Conservation (phyloP, 257 asterid species). For the Solanum medicagineum region DNA sequence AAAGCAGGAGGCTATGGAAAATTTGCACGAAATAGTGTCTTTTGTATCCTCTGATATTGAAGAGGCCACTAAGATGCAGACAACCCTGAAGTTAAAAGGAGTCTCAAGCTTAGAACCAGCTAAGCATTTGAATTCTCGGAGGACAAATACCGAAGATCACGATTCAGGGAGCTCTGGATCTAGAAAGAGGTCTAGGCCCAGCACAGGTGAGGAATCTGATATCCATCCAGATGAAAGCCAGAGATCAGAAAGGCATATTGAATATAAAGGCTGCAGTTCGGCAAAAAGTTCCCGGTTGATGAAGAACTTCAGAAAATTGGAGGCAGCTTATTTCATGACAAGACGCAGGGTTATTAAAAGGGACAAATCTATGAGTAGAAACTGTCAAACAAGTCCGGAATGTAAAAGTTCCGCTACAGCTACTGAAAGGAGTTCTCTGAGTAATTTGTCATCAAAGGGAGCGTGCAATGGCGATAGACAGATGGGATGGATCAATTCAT, state of each 20-base stretch:
- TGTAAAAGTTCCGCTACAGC: conserved; percentile 38
- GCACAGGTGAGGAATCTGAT: conserved; percentile 23
- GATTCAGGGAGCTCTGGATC: conserved; percentile 59
- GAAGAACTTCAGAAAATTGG: conserved; percentile 77
- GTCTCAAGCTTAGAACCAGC: conserved; percentile 25
- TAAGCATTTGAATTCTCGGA: conserved; percentile 23
- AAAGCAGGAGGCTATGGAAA: conserved; percentile 65
- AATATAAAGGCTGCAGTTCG: conserved; percentile 28
- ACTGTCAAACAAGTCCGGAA: conserved; percentile 30
- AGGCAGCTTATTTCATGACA: conserved; percentile 68
- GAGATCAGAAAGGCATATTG: conserved; percentile 20
- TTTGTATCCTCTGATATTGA: conserved; percentile 77
- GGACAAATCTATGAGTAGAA: conserved; percentile 28
- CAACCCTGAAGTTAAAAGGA: conserved; percentile 40
- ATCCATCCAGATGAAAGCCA: conserved; percentile 18
- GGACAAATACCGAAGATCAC: conserved; percentile 25
- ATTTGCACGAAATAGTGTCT: conserved; percentile 52
- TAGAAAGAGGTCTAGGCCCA: conserved; percentile 60
- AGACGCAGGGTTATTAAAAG: conserved; percentile 39
- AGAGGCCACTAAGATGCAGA: conserved; percentile 57
- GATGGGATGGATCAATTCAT: conserved; percentile 67
- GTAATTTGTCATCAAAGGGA: conserved; percentile 53
- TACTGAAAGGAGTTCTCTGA: conserved; percentile 76
- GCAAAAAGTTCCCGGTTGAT: conserved; percentile 57
- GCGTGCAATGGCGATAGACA: conserved; percentile 28